A percentile compares a stretch with the other conserved stretches of the same genome.
These are phyloP conservation scores for Gastrodia elata DNA, from an alignment of 106 monocot species.

Conservation along the genomic window DNA sequence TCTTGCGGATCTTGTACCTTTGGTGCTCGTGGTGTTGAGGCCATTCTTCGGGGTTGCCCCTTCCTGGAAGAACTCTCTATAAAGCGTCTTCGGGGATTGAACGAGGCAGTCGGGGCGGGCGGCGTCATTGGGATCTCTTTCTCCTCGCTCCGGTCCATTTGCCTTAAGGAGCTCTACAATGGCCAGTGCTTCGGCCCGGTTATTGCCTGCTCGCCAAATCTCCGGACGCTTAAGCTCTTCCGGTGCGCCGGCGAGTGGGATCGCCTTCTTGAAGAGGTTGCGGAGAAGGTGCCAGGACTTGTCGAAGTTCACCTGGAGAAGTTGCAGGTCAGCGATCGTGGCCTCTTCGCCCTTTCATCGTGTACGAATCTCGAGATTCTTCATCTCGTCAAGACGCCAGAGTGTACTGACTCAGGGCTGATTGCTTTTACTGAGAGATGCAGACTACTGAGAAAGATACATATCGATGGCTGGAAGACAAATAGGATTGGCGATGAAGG, in stretches of 20 bases:
- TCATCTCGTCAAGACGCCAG: conserved; percentile 71
- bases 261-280: conserved; percentile 34
- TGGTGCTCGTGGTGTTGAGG: conserved; percentile 61
- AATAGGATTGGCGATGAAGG: conserved; percentile 68
- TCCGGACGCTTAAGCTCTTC: conserved; percentile 51
- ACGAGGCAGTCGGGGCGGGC: conserved; percentile 8
- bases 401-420: conserved; percentile 54
- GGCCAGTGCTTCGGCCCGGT: conserved; percentile 60
- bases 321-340: conserved; percentile 58
- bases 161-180: conserved; percentile 69
- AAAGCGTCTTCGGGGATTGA: conserved; percentile 51
- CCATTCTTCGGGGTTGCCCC: conserved; percentile 36
- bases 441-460: conserved; percentile 57
- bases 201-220: conserved; percentile 37
- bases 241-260: conserved; percentile 83
- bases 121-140: conserved; percentile 5
- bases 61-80: conserved; percentile 68
- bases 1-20: conserved; percentile 67
- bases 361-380: conserved; percentile 54
- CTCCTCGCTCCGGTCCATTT: conserved; percentile 41
- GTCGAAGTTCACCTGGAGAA: conserved; percentile 76
- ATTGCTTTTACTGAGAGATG: conserved; percentile 36
- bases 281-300: conserved; percentile 20
- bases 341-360: conserved; percentile 30
- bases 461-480: conserved; percentile 80